Base-by-base conservation (phyloP, 2,329 filamentous ascomycete genomes). In the Colletotrichum magnum region DNA sequence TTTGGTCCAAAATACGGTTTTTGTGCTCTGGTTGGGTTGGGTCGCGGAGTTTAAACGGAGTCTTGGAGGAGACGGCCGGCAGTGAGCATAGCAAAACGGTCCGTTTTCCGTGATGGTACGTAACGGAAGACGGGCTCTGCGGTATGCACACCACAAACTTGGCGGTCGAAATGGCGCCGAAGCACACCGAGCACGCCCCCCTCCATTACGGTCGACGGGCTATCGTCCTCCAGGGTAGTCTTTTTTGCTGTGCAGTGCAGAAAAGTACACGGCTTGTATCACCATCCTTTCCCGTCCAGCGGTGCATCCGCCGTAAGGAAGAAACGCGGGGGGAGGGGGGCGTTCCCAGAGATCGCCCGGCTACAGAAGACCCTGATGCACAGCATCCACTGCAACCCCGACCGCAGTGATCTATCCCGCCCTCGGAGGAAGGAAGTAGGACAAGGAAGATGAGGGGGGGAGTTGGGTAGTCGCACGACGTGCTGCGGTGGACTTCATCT, bases 331-430 rank as follows among this genome's bases (percentile, higher is more conserved):
- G 66, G 61, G n/a, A n/a, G n/a, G n/a, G n/a, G n/a, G n/a, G n/a
- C n/a, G n/a, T n/a, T n/a, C 32, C 32, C 47, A 65, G 41, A 56
- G 62, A 69, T 69, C 66, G 66, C 56, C 66, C 51, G 62, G 56
- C 66, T 51, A 65, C 66, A 69, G 51, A 66, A 36, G 66, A 69
- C 66, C 66, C 66, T 66, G 66, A 69, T 52, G 66, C 43, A 57
- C 66, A 56, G 56, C 59, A 56, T 28, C 45, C 66, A 47, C 43
- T 52, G 66, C 52, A 58, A 43, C 43, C 66, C 66, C 32, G 50
- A 58, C 56, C 24, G 26, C 18, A 18, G n/a, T 50, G 21, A 61
- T 39, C 59, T 57, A 48, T 54, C 59, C 15, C 15, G 43, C 18
- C 16, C 12, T 50, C 5, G 47, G 6, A 12, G 12, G 47, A 7